phyloP scores from a whole-genome alignment of 2,329 filamentous ascomycete genomes.

The Pseudohalonectria lignicola region DNA sequence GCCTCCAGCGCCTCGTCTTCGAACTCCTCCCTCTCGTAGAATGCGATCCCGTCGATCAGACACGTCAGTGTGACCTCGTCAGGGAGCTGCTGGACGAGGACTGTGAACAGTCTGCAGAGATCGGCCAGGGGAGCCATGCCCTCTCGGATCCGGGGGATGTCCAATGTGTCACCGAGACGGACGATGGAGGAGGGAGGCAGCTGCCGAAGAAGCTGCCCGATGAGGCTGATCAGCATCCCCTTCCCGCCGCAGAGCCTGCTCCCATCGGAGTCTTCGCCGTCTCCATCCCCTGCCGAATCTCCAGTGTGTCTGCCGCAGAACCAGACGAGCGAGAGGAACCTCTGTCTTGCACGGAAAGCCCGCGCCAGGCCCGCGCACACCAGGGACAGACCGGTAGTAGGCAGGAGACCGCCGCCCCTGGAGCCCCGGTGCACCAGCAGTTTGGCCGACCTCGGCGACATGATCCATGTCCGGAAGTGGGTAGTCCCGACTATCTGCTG shows the following conservation, averaged over 20 bases:
- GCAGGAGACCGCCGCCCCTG: constrained; percentile 1
- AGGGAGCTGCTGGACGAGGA: neutral
- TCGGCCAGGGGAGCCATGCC: neutral
- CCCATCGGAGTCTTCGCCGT: neutral
- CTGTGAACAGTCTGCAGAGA: neutral
- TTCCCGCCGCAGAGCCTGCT: neutral
- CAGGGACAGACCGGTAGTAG: constrained; percentile 5
- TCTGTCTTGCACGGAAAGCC: neutral
- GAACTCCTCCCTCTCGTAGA: constrained; percentile 4
- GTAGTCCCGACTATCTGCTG: constrained; percentile 5
- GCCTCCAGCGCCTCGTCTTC: neutral
- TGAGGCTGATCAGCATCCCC: constrained; percentile 5
- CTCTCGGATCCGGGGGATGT: neutral
- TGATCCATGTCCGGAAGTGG: constrained; percentile 4
- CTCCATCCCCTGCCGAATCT: no score
- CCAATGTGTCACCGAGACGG: constrained; percentile 5
- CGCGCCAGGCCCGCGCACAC: constrained; percentile 2
- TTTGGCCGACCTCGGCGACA: constrained; percentile 2
- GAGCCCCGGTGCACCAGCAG: constrained; percentile 5
- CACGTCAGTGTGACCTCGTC: constrained; percentile 1
- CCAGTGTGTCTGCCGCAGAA: constrained; percentile 6
- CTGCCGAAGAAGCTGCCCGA: constrained; percentile 5
- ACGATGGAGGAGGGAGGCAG: no score
- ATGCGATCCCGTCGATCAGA: constrained; percentile 2
- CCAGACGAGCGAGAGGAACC: constrained; percentile 5